Evolutionary conservation across 768 basidiomycete species (phyloP), one percentile per base, ranked within the genome.

Genomic region (Hericium alpestre): DNA sequence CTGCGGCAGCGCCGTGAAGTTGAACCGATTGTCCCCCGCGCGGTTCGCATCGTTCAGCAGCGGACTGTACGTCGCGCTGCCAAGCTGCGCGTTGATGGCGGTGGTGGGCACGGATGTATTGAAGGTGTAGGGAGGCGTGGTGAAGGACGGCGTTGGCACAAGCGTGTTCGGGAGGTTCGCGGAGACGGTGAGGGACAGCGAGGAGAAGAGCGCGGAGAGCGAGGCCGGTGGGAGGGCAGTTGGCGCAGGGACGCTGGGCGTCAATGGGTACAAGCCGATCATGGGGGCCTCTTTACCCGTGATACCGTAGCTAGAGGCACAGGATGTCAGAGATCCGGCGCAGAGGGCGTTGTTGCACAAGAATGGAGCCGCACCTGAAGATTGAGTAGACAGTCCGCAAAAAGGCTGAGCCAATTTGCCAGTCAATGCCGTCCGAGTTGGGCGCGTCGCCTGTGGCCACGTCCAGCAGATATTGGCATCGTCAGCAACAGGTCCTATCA

Each of bases 341-440:
- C 9, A 32, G 8, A 32, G 9, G 32, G 32, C 7, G 32, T 7
- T 32, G 40, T 2, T 53, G 37, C n/a, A n/a, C 15, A 40, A 10
- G 41, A 22, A 16, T 22, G 38, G 53, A 56, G 5, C 9, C 15
- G 55, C 60, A 86, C 88, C 84, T 89, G 75, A 80, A 90, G 41
- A 90, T 73, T 4, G 86, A 83, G 66, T 90, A 91, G 0, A 90
- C 87, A 2, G 86, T 87, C 38, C 83, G 76, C 55, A 91, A 64
- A 66, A 90, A 90, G 0, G 84, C 75, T 1, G 78, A 67, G 20
- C 86, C 87, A 51, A 91, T 74, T 67, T 90, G 86, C 89, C 89
- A 91, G 64, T 91, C 89, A 54, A 91, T 77, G 13, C 86, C 89
- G 67, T 90, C 84, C 13, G 82, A 60, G 57, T 75, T 84, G 0